phyloP scores from a whole-genome alignment of 345 rosid genomes.

The Conringia planisiliqua region DNA sequence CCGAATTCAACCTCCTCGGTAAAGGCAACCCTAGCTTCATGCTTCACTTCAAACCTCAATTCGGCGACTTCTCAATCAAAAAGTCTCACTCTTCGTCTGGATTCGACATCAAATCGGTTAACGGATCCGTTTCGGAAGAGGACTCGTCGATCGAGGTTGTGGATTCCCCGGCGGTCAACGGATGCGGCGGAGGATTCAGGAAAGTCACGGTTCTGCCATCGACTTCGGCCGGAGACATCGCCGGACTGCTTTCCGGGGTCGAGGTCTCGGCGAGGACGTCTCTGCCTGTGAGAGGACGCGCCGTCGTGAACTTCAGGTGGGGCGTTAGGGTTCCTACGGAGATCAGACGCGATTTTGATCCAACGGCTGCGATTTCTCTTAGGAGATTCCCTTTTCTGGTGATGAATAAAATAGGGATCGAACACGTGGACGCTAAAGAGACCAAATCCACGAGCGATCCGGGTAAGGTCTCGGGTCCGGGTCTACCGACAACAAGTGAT shows the following conservation, averaged over 20 bases:
- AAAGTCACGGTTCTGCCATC: slow-evolving; percentile 38
- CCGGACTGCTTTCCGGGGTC: slow-evolving; percentile 50
- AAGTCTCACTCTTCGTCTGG: slow-evolving; percentile 67
- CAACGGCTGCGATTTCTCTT: slow-evolving; percentile 47
- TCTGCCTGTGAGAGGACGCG: slow-evolving; percentile 62
- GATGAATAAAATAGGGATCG: slow-evolving; percentile 88
- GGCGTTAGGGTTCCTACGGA: slow-evolving; percentile 87
- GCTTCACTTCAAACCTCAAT: slow-evolving; percentile 86
- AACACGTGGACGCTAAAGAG: slow-evolving; percentile 55
- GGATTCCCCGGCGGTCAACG: slow-evolving; percentile 41
- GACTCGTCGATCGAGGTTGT: slow-evolving; percentile 64
- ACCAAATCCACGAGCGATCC: neutral
- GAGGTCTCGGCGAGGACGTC: slow-evolving; percentile 74
- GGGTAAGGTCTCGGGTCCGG: slow-evolving; percentile 21
- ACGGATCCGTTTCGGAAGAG: slow-evolving; percentile 40
- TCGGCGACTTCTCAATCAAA: slow-evolving; percentile 87
- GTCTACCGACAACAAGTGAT: neutral
- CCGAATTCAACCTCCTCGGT: slow-evolving; percentile 71
- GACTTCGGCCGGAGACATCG: slow-evolving; percentile 38
- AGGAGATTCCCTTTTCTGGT: slow-evolving; percentile 69
- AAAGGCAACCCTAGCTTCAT: slow-evolving; percentile 75
- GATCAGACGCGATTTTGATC: slow-evolving; percentile 34
- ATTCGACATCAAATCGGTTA: slow-evolving; percentile 26
- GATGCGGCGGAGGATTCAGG: slow-evolving; percentile 39
- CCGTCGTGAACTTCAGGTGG: slow-evolving; percentile 78